Evolutionary conservation across 2,329 filamentous ascomycete species (phyloP), one percentile per base, ranked within the genome.

Genomic region (Eutypella sp.): DNA sequence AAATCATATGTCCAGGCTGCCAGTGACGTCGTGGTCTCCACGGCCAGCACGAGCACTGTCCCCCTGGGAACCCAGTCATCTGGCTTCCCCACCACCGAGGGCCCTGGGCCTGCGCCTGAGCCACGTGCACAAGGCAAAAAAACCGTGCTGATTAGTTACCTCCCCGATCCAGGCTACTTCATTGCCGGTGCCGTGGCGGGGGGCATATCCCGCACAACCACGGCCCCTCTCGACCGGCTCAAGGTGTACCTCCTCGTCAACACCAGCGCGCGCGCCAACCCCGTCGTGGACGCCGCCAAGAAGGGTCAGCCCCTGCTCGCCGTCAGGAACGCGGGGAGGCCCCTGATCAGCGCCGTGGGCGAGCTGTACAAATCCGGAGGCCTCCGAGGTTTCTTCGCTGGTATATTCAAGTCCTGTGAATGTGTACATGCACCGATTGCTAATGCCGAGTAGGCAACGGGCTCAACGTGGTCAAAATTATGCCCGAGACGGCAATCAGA

Each of bases 161-260:
- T 89, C 68, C 88, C 87, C 68, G 81, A 89, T 82, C 78, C 86
- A 95, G 93, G 93, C 79, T 99, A 97, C 73, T 99, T 97, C 70
- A 71, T 95, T 72, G 93, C 93, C 67, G 93, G 93, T 75, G 93
- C 90, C 68, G 76, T 95, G 65, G 90, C 92, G 66, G 93, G 93
- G 66, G 92, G 90, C 66, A 85, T 96, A 60, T 97, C 92, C 64
- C 85, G 93, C 64, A 97, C 93, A 63, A 87, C 89, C 53, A 99
- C 93, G 57, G 93, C 93, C 49, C 93, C 93, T 49, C 84, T 99
- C 68, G 93, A 99, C 72, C 89, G 93, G 58, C 76, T 99, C 48
- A 97, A 97, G 72, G 93, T 99, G 54, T 97, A 95, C 67, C 81
- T 99, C 44, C 93, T 99, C 59, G 92, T 95, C 44, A 92, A 95